A percentile compares a stretch with the other conserved stretches of the same genome.
Conservation (phyloP, 1,284 basidiomycete genomes). For the Heterobasidion irregulare region DNA sequence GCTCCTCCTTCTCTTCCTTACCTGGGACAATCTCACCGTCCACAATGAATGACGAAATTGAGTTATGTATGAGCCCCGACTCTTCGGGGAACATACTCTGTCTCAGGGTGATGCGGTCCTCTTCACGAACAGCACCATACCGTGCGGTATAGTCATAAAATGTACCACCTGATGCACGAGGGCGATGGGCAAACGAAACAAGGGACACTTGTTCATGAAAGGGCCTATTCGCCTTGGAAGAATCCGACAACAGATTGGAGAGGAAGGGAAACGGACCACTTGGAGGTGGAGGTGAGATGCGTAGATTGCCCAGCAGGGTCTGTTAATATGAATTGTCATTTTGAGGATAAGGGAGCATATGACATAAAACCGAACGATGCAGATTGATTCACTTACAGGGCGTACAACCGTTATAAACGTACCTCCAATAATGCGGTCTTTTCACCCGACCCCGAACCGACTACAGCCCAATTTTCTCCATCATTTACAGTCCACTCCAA, state of each 20-base stretch:
- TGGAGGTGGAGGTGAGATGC: slow-evolving; percentile 36
- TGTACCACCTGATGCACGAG: slow-evolving; percentile 48
- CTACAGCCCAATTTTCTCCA: slow-evolving; percentile 66
- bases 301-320: slow-evolving; percentile 10
- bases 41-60: slow-evolving; percentile 21
- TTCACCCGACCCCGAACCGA: slow-evolving; percentile 45
- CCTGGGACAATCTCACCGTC: slow-evolving; percentile 14
- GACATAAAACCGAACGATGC: neutral
- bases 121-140: slow-evolving; percentile 81
- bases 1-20: slow-evolving; percentile 14
- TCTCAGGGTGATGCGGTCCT: slow-evolving; percentile 66
- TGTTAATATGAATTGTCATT: neutral
- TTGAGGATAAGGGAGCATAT: neutral
- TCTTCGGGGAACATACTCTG: slow-evolving; percentile 61
- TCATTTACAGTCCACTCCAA: slow-evolving; percentile 54
- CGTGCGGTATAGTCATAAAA: slow-evolving; percentile 90
- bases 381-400: neutral
- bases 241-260: slow-evolving; percentile 14
- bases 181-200: slow-evolving; percentile 69
- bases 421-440: slow-evolving; percentile 57
- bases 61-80: slow-evolving; percentile 18
- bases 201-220: slow-evolving; percentile 48
- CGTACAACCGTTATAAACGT: slow-evolving; percentile 8
- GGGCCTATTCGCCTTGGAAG: slow-evolving; percentile 6
- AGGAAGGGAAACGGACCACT: slow-evolving; percentile 72